These are phyloP conservation scores for Neofusicoccum kwambonambiense DNA, from an alignment of 2,329 filamentous ascomycete genomes.

Conservation along the genomic window DNA sequence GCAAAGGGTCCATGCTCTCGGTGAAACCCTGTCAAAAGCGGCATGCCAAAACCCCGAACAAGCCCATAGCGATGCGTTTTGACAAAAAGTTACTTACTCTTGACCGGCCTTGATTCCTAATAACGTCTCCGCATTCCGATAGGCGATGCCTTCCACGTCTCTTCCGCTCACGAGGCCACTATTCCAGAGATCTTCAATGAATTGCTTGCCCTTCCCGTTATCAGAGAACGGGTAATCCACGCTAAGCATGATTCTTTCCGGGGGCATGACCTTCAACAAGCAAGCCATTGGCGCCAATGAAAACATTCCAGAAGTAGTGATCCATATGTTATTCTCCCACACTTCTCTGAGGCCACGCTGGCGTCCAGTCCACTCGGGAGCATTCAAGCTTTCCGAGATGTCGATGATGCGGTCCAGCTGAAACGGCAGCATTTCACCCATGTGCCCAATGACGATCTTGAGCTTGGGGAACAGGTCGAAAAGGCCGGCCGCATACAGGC, in stretches of 20 bases:
- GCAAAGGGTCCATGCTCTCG: background rate
- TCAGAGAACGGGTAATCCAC: conserved; percentile 44
- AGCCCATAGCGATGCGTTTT: no score
- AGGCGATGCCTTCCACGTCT: conserved; percentile 51
- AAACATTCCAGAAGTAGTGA: conserved; percentile 45
- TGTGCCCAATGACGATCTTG: conserved; percentile 45
- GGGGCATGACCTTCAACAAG: conserved; percentile 41
- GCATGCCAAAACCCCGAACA: no score
- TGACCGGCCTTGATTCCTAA: conserved; percentile 16
- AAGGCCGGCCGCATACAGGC: conserved; percentile 42
- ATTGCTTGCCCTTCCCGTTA: conserved; percentile 49
- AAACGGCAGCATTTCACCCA: conserved; percentile 48
- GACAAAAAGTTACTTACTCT: background rate
- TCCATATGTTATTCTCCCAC: conserved; percentile 43
- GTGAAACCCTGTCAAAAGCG: background rate
- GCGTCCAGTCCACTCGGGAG: conserved; percentile 25
- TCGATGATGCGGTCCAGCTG: conserved; percentile 40
- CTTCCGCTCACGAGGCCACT: conserved; percentile 52
- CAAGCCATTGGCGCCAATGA: conserved; percentile 48
- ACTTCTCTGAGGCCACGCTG: conserved; percentile 35
- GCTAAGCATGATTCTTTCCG: conserved; percentile 43
- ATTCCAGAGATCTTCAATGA: conserved; percentile 49
- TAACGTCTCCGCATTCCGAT: conserved; percentile 49
- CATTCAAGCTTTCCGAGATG: conserved; percentile 46
- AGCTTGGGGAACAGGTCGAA: conserved; percentile 44